phyloP scores from a whole-genome alignment of 345 rosid species.

The Odontarrhena argentea region DNA sequence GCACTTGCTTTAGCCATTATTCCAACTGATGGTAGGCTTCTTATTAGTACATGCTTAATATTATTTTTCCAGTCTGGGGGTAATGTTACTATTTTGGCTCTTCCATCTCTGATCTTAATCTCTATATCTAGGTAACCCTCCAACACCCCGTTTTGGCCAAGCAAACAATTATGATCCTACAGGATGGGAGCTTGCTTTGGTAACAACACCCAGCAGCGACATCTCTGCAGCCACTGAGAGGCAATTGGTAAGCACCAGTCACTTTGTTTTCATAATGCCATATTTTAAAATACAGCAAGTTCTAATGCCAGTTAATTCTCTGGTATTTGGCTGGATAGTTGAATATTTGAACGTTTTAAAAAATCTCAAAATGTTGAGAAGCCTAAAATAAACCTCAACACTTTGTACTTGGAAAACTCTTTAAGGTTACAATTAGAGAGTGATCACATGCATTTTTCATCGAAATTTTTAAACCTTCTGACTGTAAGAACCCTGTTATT shows the following conservation, averaged over 20 bases:
- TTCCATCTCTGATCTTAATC: background rate
- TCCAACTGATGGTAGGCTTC: constrained; percentile 59
- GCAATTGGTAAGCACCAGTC: constrained; percentile 65
- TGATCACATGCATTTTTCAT: background rate
- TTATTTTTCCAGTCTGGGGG: background rate
- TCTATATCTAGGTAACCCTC: constrained; percentile 29
- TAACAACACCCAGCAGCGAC: constrained; percentile 69
- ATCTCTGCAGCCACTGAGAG: constrained; percentile 80
- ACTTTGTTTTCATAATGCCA: constrained; percentile 1
- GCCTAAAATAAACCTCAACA: background rate
- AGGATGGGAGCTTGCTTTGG: constrained; percentile 97
- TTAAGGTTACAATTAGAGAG: background rate
- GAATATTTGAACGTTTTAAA: background rate
- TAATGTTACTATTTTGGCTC: background rate
- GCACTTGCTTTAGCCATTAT: constrained; percentile 94
- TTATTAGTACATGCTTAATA: background rate
- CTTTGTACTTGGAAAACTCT: too few relatives aligned
- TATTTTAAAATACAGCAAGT: background rate
- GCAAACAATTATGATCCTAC: constrained; percentile 72
- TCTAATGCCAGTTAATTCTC: background rate
- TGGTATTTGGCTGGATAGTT: background rate
- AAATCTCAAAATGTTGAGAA: background rate
- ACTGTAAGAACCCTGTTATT: background rate
- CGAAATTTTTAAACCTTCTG: background rate
- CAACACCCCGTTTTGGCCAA: constrained; percentile 59